Base-by-base conservation (phyloP, 2,329 filamentous ascomycete species). In the Chlorencoelia australis region DNA sequence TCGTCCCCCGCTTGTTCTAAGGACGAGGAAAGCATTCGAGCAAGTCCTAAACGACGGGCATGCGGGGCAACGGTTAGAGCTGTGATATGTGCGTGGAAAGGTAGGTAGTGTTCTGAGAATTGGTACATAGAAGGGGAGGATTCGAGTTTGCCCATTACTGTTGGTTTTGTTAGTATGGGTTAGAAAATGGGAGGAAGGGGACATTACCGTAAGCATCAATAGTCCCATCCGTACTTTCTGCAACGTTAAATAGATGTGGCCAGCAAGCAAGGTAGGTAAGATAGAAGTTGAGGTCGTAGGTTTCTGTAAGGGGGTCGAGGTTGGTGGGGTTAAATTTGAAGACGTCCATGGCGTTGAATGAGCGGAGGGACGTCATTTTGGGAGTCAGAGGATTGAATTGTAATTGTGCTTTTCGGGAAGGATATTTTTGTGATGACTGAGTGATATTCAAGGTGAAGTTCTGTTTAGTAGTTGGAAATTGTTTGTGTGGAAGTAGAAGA, bases 61-160 rank as follows among this genome's bases (percentile, higher is more conserved):
- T 81, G 76, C 0, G 91, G 91, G 1, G 89, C 81, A 14, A 98
- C 85, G 0, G 91, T 96, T 34, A 98, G 69, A 22, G 89, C 91
- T 4, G 91, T 98, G 56, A 98, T 94, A 62, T 98, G 91, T 14
- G 87, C 89, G 64, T 98, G 91, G 85, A 87, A 96, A n/a, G 89
- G 89, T n/a, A 94, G 80, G 64, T 93, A 94, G 64, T 95, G 87
- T 53, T 80, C 71, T 33, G 85, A 91, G 53, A 77, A 77, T 41
- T 75, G 71, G 58, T 82, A 74, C 35, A 78, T 76, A 29, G 83
- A 68, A 11, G 83, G 81, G 37, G 86, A 93, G 46, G 86, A 79
- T 66, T 96, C 89, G 42, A 94, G 74, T 66, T 98, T 98, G 56
- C 89, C 91, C 75, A 98, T 94, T 57, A 98, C 88, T 94, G 47